Evolutionary conservation across 2,329 filamentous ascomycete genomes (phyloP).

Genomic region (Talaromyces verruculosus): DNA sequence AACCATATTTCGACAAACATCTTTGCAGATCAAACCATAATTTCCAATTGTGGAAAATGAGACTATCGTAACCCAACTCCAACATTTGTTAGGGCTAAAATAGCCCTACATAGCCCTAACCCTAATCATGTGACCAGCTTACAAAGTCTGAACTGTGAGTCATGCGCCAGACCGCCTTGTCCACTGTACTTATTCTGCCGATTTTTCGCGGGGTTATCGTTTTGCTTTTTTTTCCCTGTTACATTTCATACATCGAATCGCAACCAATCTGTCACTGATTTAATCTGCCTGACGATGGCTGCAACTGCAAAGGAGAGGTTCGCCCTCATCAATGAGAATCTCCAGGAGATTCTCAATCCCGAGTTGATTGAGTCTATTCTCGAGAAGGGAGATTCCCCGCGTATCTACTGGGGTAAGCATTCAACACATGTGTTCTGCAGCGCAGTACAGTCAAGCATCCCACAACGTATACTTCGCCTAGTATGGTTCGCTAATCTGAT

Average conservation of each 20-base stretch:
- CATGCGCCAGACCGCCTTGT: background rate
- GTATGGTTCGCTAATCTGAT: background rate
- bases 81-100: background rate
- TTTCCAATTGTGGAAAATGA: background rate
- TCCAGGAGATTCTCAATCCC: slow-evolving; percentile 78
- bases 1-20: background rate
- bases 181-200: background rate
- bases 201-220: background rate
- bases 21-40: background rate
- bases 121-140: background rate
- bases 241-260: background rate
- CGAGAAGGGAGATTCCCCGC: slow-evolving; percentile 31
- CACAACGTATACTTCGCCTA: background rate
- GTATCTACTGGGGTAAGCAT: slow-evolving; percentile 37
- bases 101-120: background rate
- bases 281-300: slow-evolving; percentile 6
- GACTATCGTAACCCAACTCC: background rate
- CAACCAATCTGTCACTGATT: background rate
- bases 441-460: too few species aligned
- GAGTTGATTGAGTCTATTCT: slow-evolving; percentile 45
- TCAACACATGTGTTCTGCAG: background rate
- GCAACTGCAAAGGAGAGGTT: slow-evolving; percentile 57
- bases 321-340: slow-evolving; percentile 74
- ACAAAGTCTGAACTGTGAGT: background rate
- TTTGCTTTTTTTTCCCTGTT: background rate